Evolutionary conservation across 805 yeast genomes (phyloP), one percentile per base, ranked within the genome.

Genomic region (Pichia nanzhaoensis): DNA sequence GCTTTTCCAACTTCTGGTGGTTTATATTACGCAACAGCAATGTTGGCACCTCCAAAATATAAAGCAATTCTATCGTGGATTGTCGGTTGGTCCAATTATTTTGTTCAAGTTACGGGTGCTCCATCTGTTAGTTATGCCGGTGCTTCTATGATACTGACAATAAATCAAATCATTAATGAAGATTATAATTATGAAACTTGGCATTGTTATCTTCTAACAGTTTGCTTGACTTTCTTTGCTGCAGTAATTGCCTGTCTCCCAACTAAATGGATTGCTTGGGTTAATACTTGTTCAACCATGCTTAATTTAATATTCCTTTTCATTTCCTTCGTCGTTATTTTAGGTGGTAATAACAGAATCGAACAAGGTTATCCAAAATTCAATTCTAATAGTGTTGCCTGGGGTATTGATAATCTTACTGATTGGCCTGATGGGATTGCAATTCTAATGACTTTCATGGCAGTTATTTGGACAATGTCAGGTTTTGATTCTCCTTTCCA

Each of bases 401-500:
- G 84, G 84, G 63, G 66, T 9, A 67, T 77, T 44, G 59, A 67
- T 37, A 80, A 80, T 59, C 73, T 69, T 50, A 77, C 85, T 9
- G 83, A 77, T 17, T 80, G 75, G 70, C 81, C 83, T n/a, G 68
- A 69, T 41, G 85, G 85, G 45, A 67, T 79, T 41, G 72, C 81
- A 22, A 66, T 77, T 55, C 60, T 80, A 46, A 68, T 77, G 70
- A 67, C 78, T 5, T 78, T 78, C 60, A 58, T 77, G 55, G 79
- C 82, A n/a, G 80, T 74, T 32, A 75, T 77, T 47, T 78, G 83
- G 83, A 77, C 82, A 33, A 80, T 82, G 86, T 73, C 82, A 37
- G 88, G 87, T 20, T 83, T 79, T 56, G 88, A 82, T 57, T 77
- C 84, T 19, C 84, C 88, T 0, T 82, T 81, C 67, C 88, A 83